These are phyloP conservation scores for Mucor indicus DNA, from an alignment of 371 early-diverging fungal species.

Conservation along the genomic window DNA sequence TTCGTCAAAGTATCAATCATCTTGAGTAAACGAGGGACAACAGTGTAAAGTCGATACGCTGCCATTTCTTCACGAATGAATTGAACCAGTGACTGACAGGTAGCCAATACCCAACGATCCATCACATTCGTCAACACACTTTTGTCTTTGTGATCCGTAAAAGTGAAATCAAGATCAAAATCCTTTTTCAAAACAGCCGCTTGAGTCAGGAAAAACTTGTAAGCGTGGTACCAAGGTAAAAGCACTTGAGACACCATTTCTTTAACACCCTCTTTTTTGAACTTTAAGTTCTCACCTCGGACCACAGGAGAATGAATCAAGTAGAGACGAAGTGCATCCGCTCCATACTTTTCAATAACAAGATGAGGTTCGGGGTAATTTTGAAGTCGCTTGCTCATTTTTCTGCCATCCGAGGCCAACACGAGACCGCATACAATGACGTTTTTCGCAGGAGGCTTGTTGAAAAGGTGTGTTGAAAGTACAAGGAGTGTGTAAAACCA, in stretches of 20 bases:
- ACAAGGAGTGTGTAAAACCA: conserved; percentile 99
- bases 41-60: conserved; percentile 96
- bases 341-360: conserved; percentile 93
- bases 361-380: conserved; percentile 98
- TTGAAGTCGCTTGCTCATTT: conserved; percentile 99
- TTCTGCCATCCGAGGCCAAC: conserved; percentile 98
- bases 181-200: conserved; percentile 89
- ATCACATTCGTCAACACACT: conserved; percentile 87
- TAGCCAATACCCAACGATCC: conserved; percentile 98
- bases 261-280: conserved; percentile 99
- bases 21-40: conserved; percentile 86
- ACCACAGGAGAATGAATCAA: conserved; percentile 99
- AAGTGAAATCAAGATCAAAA: conserved; percentile 72
- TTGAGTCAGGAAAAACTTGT: conserved; percentile 95
- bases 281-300: conserved; percentile 95
- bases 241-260: conserved; percentile 96
- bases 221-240: conserved; percentile 99
- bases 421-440: conserved; percentile 99
- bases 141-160: conserved; percentile 64
- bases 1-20: conserved; percentile 98
- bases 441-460: conserved; percentile 98
- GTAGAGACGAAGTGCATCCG: conserved; percentile 97
- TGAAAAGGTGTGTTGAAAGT: conserved; percentile 96
- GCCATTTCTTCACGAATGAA: conserved; percentile 92
- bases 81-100: conserved; percentile 88